Base-by-base conservation (phyloP, 2,329 filamentous ascomycete genomes). In the Aspergillus sp. region DNA sequence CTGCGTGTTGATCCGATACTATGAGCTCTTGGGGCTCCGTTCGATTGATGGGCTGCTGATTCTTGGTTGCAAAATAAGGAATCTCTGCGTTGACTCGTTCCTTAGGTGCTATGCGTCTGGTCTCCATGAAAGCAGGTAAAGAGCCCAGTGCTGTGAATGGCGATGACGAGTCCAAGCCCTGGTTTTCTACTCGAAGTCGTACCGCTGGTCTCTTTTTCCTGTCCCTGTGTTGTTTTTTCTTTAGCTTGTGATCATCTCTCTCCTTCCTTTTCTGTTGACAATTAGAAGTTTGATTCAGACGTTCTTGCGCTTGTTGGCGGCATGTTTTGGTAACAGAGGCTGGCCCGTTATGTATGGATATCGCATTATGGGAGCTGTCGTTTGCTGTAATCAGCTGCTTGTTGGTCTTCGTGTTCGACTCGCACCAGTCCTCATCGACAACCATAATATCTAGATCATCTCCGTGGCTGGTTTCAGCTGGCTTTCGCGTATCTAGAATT, bases 51-150 rank as follows among this genome's bases (percentile, higher is more conserved):
- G 17, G 10, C 17, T 39, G 37, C 1, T 39, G 7, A 20, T 25
- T 43, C 32, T 41, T n/a, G 1, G 3, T 30, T 15, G 27, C 13
- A 27, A 63, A 68, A 37, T 64, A 62, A 7, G 55, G 49, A 48
- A 57, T 63, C 20, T 55, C 58, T 13, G 50, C 53, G 4, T 59
- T 41, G 42, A 60, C 63, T 41, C 53, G 50, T 43, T 55, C 63
- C 46, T 64, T 67, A 2, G 49, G 49, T 5, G 27, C 42, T 27
- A 53, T 55, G 20, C 74, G 71, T 46, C 74, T 71, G 6, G 75
- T 62, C 44, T 73, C 66, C 67, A 81, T 76, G 53, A 79, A 82
- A 23, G 70, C 74, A 4, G 72, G 66, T 25, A 81, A 56, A 3
- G 74, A 73, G 7, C 62, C 64, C 1, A 52, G 71, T 72, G 55